phyloP scores from a whole-genome alignment of 2,329 filamentous ascomycete species.

The Curvularia sp. region DNA sequence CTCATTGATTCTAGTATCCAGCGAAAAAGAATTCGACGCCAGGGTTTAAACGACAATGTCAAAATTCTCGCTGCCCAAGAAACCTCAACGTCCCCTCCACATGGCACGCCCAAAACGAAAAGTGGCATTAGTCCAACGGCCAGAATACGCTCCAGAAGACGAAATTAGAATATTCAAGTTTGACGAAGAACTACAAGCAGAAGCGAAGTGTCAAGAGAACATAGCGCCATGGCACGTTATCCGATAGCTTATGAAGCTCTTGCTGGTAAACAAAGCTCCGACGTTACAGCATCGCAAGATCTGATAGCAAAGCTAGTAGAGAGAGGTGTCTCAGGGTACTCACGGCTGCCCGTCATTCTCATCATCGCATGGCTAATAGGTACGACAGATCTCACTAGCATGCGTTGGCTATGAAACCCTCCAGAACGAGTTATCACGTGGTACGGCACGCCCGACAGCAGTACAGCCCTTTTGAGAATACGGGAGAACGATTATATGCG shows the following conservation, averaged over 20 bases:
- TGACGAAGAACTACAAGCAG: not conserved
- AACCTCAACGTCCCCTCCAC: not conserved
- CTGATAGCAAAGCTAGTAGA: no score
- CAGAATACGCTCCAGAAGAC: not conserved
- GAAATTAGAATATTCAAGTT: not conserved
- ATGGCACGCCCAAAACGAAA: not conserved
- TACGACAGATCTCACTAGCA: no score
- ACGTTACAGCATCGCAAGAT: not conserved
- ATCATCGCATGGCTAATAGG: no score
- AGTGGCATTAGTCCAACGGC: not conserved
- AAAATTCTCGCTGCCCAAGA: not conserved
- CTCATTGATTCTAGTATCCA: not conserved
- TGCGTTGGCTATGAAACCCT: no score
- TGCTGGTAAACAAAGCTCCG: not conserved
- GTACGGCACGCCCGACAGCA: no score
- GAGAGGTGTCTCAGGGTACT: no score
- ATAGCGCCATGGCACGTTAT: not conserved
- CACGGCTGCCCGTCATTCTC: no score
- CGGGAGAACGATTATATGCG: no score
- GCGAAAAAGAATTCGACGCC: not conserved
- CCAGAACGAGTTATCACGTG: no score
- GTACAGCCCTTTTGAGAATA: no score
- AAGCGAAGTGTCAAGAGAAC: not conserved
- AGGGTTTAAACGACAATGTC: not conserved
- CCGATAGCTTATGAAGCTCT: not conserved